A percentile compares a stretch with the other conserved stretches of the same genome.
phyloP scores from a whole-genome alignment of 441 rosid genomes.

The Populus hybrid region DNA sequence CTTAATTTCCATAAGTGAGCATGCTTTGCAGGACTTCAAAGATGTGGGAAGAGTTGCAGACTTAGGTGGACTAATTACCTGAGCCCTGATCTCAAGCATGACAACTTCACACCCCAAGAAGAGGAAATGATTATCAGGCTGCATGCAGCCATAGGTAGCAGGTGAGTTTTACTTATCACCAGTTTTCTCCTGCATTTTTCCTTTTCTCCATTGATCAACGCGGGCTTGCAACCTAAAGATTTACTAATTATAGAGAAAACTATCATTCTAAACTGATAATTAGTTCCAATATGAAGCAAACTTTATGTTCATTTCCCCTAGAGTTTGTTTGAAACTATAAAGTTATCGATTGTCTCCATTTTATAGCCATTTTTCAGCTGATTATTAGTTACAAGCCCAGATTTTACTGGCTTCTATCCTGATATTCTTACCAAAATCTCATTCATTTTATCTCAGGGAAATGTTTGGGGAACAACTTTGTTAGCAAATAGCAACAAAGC shows the following conservation, averaged over 20 bases:
- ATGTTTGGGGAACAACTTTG: neutral
- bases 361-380: neutral
- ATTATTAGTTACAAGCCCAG: neutral
- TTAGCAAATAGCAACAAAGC: neutral
- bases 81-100: conserved; percentile 76
- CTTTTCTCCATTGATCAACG: neutral
- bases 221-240: neutral
- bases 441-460: neutral
- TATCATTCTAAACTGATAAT: neutral
- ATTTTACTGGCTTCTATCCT: neutral
- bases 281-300: neutral
- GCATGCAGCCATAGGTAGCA: conserved; percentile 48
- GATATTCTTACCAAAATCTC: neutral
- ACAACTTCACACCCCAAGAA: conserved; percentile 60
- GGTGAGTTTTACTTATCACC: conserved; percentile 5
- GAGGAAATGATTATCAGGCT: conserved; percentile 73
- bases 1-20: neutral
- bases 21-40: conserved; percentile 40
- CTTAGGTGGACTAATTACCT: conserved; percentile 77
- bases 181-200: no score
- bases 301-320: neutral
- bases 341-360: neutral
- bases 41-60: conserved; percentile 86
- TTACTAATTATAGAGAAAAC: neutral
- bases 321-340: neutral